phyloP scores from a whole-genome alignment of 2,329 filamentous ascomycete species.

The Epichloe uncinata region DNA sequence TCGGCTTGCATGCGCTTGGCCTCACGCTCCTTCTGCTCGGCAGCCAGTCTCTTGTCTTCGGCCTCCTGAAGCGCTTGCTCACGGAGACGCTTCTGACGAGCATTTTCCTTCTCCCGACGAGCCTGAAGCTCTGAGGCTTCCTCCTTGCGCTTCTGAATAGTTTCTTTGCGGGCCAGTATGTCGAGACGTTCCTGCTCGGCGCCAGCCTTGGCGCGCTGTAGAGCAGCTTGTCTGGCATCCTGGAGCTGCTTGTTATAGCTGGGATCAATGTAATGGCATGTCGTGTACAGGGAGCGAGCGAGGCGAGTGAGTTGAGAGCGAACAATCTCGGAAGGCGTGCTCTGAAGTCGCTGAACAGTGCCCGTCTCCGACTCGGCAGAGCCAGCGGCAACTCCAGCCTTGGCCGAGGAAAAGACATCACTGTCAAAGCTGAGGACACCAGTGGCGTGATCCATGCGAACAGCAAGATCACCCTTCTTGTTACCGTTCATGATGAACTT shows the following conservation, averaged over 20 bases:
- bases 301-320: slow-evolving; percentile 87
- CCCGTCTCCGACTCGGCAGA: slow-evolving; percentile 77
- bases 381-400: slow-evolving; percentile 71
- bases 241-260: slow-evolving; percentile 71
- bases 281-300: slow-evolving; percentile 80
- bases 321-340: slow-evolving; percentile 94
- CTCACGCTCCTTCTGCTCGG: slow-evolving; percentile 86
- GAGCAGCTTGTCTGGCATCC: slow-evolving; percentile 65
- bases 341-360: slow-evolving; percentile 88
- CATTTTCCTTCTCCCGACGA: slow-evolving; percentile 83
- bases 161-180: slow-evolving; percentile 69
- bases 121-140: slow-evolving; percentile 81
- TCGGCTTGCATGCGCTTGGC: slow-evolving; percentile 75
- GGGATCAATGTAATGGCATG: slow-evolving; percentile 91
- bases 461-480: slow-evolving; percentile 97
- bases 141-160: slow-evolving; percentile 96
- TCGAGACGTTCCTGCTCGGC: slow-evolving; percentile 86
- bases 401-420: slow-evolving; percentile 94
- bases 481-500: slow-evolving; percentile 99
- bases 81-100: slow-evolving; percentile 71
- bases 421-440: slow-evolving; percentile 95
- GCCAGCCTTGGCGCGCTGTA: slow-evolving; percentile 70
- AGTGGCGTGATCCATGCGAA: slow-evolving; percentile 90
- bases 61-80: slow-evolving; percentile 83
- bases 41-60: slow-evolving; percentile 76